Base-by-base conservation (phyloP, 163 green algal genomes). In the Chloromonas sp. region DNA sequence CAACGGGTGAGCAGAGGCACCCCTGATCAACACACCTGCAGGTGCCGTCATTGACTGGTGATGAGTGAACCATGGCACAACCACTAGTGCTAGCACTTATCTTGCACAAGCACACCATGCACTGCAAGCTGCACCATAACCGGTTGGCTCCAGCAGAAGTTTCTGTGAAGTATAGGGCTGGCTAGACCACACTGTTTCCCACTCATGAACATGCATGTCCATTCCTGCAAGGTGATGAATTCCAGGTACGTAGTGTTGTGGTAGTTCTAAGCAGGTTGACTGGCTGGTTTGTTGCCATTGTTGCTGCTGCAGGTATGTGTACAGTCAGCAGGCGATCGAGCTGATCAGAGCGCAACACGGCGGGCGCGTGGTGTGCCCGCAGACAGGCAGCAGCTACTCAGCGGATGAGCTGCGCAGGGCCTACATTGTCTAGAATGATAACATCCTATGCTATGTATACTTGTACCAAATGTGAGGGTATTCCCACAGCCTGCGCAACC, bases 1-100 rank as follows among this genome's bases (percentile, higher is more conserved):
- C 57, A 99, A 98, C 82, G 96, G 96, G 58, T 91, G 91, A 58
- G 94, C 66, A 15, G 66, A 36, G 36, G 36, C 36, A 36, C 36
- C 36, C 36, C 36, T 36, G 36, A 36, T 36, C 36, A 36, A 36
- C 36, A 36, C 36, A 36, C 36, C 36, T 36, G 36, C 36, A 36
- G 36, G 36, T 36, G 36, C 36, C 36, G 36, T 36, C 36, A 36
- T 36, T 36, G 36, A 36, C 36, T 36, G 36, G 36, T 36, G 36
- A 36, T 36, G 36, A 36, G 36, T 36, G 36, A 36, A 76, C 13
- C 76, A 36, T 60, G 15, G 58, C 76, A 60, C 14, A 15, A 3
- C 13, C 14, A 81, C 11, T 13, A 58, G 58, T 11, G 14, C 13
- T 81, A 3, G 14, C 13, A 36, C 13, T 36, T 15, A 60, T 81